These are phyloP conservation scores for Glycine latifolia DNA, from an alignment of 306 rosid species.

Conservation along the genomic window DNA sequence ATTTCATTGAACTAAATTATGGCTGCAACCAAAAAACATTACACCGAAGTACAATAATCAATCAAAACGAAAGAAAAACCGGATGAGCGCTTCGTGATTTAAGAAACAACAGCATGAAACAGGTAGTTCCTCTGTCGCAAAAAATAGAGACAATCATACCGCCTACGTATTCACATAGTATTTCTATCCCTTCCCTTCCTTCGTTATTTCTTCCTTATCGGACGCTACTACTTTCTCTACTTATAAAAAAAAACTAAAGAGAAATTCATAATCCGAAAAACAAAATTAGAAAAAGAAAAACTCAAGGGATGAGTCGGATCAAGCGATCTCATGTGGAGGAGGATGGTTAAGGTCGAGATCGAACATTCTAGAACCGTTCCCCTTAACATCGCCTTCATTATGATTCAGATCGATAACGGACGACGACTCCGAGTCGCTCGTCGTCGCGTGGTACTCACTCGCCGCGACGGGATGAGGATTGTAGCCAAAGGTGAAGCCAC, in stretches of 20 bases:
- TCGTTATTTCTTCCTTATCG: constrained; percentile 10
- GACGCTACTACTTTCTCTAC: constrained; percentile 31
- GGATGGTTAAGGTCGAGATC: constrained; percentile 68
- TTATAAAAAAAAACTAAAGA: constrained; percentile 42
- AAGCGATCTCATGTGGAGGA: constrained; percentile 57
- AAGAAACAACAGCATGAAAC: constrained; percentile 55
- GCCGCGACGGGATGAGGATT: background rate
- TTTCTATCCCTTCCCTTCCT: too few relatives aligned
- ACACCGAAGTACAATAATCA: background rate
- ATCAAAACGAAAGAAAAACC: constrained; percentile 25
- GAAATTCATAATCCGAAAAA: constrained; percentile 35
- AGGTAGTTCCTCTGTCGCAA: constrained; percentile 57
- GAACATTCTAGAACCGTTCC: constrained; percentile 17
- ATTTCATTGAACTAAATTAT: background rate
- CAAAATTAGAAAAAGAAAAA: background rate
- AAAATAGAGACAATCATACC: constrained; percentile 47
- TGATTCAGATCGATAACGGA: constrained; percentile 70
- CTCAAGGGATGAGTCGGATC: background rate
- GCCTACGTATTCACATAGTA: constrained; percentile 52
- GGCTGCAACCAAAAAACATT: constrained; percentile 26
- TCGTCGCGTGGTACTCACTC: constrained; percentile 41
- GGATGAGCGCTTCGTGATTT: background rate
- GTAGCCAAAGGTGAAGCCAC: constrained; percentile 47
- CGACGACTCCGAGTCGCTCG: constrained; percentile 74
- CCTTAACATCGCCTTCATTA: constrained; percentile 25